Percentiles rank a stretch among this genome's conserved stretches.
phyloP scores from a whole-genome alignment of 257 asterid species.

The Solanum phureja region DNA sequence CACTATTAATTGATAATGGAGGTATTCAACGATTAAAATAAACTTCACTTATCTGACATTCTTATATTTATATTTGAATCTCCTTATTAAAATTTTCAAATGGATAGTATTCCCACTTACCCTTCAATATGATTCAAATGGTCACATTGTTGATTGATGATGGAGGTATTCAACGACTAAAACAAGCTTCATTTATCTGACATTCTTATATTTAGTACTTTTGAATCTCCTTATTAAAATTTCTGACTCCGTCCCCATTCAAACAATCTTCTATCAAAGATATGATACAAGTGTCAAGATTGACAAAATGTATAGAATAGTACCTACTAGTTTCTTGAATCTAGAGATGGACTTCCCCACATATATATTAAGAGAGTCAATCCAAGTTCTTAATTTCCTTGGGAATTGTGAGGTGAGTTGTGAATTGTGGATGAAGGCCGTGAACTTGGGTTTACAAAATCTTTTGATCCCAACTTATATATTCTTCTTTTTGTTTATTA shows the following conservation, averaged over 20 bases:
- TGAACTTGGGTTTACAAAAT: neutral
- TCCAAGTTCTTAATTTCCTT: neutral
- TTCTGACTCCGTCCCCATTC: rapidly evolving
- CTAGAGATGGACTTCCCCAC: neutral
- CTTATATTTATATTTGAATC: too few species aligned
- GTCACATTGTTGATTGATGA: neutral
- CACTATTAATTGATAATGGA: too few species aligned
- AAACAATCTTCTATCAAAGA: neutral
- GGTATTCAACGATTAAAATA: too few species aligned
- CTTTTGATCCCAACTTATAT: neutral
- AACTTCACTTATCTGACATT: too few species aligned
- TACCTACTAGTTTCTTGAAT: neutral
- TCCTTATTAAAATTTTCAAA: too few species aligned
- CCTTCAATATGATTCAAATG: neutral
- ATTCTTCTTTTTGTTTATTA: neutral
- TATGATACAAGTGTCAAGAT: neutral
- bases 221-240: neutral
- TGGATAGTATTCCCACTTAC: neutral
- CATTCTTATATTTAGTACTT: neutral
- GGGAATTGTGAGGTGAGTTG: neutral
- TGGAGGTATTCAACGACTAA: neutral
- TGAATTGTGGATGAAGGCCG: neutral
- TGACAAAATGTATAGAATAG: neutral
- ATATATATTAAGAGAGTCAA: neutral
- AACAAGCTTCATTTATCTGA: neutral